Conservation (phyloP, 1,284 basidiomycete species). For the Butyriboletus appendiculatus region DNA sequence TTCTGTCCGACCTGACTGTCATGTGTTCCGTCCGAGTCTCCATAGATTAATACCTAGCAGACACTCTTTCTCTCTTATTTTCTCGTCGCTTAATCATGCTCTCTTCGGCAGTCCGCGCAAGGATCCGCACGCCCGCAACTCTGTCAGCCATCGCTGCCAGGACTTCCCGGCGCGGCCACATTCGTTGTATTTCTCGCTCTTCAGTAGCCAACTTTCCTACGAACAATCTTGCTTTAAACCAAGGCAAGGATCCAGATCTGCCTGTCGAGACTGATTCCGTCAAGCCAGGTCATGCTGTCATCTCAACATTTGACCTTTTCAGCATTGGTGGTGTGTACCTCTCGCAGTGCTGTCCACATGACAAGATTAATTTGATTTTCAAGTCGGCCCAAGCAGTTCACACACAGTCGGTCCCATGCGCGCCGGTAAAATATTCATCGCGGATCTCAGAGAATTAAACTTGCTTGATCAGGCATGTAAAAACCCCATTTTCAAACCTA, state of each 20-base stretch:
- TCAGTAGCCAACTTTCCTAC: conserved; percentile 4
- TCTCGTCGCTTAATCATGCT: conserved; percentile 2
- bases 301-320: conserved; percentile 92
- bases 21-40: not conserved
- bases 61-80: no score
- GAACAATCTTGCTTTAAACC: conserved; percentile 1
- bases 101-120: conserved; percentile 1
- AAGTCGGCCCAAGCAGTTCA: conserved; percentile 59
- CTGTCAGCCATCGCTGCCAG: not conserved
- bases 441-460: conserved; percentile 71
- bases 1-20: not conserved
- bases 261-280: conserved; percentile 11
- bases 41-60: not conserved
- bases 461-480: conserved; percentile 66
- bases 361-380: not conserved
- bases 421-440: conserved; percentile 85
- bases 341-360: not conserved
- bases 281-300: conserved; percentile 85
- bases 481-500: not conserved
- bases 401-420: conserved; percentile 93
- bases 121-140: conserved; percentile 1
- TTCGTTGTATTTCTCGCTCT: conserved; percentile 20
- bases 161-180: not conserved
- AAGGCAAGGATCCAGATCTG: conserved; percentile 2
- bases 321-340: conserved; percentile 77